Conservation (phyloP, 345 rosid genomes). For the Triadica sebifera region DNA sequence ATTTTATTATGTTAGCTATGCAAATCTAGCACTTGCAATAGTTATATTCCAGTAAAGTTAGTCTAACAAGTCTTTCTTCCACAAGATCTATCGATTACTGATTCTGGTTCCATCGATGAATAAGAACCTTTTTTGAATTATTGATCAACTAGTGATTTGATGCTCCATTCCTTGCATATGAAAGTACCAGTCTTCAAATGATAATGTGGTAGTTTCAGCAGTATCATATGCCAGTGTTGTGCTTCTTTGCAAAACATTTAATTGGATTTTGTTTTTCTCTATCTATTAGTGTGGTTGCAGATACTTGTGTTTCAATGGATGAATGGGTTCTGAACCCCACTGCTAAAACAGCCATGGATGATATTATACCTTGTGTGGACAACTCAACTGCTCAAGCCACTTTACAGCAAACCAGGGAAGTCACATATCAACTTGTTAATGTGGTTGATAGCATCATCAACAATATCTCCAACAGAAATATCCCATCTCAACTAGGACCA, state of each 20-base stretch:
- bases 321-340: constrained; percentile 86
- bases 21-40: background rate
- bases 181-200: no score
- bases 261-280: background rate
- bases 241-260: background rate
- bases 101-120: background rate
- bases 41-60: background rate
- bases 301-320: constrained; percentile 90
- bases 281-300: constrained; percentile 63
- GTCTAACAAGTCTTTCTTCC: no score
- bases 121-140: no score
- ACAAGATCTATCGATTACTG: background rate
- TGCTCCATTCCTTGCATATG: no score
- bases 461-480: constrained; percentile 50
- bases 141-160: no score
- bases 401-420: constrained; percentile 53
- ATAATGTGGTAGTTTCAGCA: no score
- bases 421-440: constrained; percentile 52
- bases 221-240: no score
- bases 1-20: no score
- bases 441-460: constrained; percentile 50
- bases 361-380: constrained; percentile 90
- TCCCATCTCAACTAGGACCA: constrained; percentile 38
- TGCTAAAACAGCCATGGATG: constrained; percentile 87
- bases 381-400: constrained; percentile 88